phyloP scores from a whole-genome alignment of 495 filamentous ascomycete genomes.

The Penicillium egyptiacum region DNA sequence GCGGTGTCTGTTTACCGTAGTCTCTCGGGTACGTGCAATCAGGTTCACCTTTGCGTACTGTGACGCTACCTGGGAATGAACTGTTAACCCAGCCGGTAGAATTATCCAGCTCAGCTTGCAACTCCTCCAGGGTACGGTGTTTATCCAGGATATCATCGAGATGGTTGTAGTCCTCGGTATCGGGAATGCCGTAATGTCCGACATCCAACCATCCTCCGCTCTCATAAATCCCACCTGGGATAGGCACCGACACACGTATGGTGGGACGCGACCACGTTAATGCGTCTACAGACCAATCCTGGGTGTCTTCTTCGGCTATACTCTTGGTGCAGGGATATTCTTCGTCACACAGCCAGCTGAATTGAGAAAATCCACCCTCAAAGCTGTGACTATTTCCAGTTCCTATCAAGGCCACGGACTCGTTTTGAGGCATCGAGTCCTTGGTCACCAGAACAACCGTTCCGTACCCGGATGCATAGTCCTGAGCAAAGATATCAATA shows the following conservation, averaged over 20 bases:
- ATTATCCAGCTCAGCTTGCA: not conserved
- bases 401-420: not conserved
- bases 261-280: not conserved
- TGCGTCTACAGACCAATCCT: not conserved
- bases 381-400: not conserved
- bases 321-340: not conserved
- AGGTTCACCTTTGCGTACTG: not conserved
- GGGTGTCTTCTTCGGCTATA: not conserved
- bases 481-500: not conserved
- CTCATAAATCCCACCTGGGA: not conserved
- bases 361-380: not conserved
- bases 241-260: not conserved
- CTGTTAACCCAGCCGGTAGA: not conserved
- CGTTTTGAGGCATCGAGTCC: not conserved
- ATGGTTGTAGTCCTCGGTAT: conserved; percentile 1
- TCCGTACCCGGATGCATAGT: not conserved
- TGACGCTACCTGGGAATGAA: not conserved
- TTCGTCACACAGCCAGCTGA: not conserved
- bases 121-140: not conserved
- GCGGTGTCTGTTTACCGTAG: not conserved
- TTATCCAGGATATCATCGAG: not conserved
- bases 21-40: not conserved
- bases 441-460: not conserved
- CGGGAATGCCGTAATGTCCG: not conserved
- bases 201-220: conserved; percentile 1